Percentiles rank a stretch among this genome's conserved stretches.
Conservation (phyloP, 2,329 filamentous ascomycete genomes). For the Colletotrichum aenigma region DNA sequence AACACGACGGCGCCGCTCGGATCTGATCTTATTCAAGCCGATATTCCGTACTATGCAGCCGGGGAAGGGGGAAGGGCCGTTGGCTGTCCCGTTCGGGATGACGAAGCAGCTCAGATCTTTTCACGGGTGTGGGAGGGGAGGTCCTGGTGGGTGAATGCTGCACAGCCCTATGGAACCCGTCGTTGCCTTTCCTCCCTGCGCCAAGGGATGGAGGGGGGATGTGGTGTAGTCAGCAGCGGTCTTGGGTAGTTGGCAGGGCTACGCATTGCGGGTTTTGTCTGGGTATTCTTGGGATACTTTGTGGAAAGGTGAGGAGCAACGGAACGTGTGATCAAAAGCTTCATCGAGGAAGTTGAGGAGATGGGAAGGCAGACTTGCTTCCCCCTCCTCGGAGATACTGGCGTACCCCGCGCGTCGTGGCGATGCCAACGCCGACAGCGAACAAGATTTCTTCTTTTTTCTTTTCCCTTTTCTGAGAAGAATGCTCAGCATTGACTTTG, state of each 20-base stretch:
- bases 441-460: neutral
- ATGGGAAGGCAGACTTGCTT: neutral
- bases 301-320: rapidly evolving
- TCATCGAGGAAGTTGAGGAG: neutral
- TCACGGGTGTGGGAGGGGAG: neutral
- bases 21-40: neutral
- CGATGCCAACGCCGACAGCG: neutral
- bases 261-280: neutral
- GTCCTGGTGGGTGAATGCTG: neutral
- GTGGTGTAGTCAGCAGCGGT: neutral
- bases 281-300: rapidly evolving
- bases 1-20: neutral
- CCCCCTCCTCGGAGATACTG: neutral
- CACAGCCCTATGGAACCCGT: neutral
- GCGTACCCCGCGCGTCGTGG: neutral
- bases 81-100: neutral
- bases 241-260: neutral
- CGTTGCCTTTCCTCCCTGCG: neutral
- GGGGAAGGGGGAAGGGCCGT: neutral
- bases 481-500: neutral
- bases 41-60: neutral
- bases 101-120: neutral
- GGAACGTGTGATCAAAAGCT: neutral
- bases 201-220: neutral
- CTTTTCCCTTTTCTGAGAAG: neutral